Evolutionary conservation across 768 basidiomycete species (phyloP), one percentile per base, ranked within the genome.

Genomic region (Hygrocybe punicea): DNA sequence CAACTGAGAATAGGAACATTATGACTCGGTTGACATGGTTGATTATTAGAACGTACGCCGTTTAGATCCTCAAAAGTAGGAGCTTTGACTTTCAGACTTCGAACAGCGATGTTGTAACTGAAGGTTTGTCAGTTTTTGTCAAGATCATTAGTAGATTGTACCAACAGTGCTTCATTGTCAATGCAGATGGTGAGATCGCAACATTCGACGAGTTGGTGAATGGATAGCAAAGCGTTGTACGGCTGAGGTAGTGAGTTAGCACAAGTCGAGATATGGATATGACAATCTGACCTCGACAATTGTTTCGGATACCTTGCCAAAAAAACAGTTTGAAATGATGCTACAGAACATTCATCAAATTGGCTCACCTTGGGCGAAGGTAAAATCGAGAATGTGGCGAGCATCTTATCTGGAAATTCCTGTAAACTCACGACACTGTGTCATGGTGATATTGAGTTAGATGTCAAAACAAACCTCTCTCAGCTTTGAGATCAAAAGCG

Each of bases 161-260:
- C 56, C n/a, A 53, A 91, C 87, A 93, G 68, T 3, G 91, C 91
- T 69, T 93, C 91, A 63, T 94, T 94, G 67, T 94, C 91, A 48
- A 93, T 83, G 67, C 88, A 89, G 56, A 94, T 79, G 0, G 88
- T 88, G 47, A 94, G 72, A 69, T 95, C 93, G 45, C 87, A 82
- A 67, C 86, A 91, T 61, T 95, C 93, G 2, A 93, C 79, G n/a
- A 95, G 83, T 72, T 95, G 93, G 69, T 95, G 87, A 34, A 91
- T 71, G 0, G 93, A 91, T 9, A 96, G 81, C 53, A 91, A 75
- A 0, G 90, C 83, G 63, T 94, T 95, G 67, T 94, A 95, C 0
- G 90, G 90, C 86, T 93, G 80, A 23, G 74, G 81, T 61, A 14
- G 42, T 83, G 76, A n/a, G 77, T 79, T 14, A 77, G 70, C 67